These are phyloP conservation scores for Teunomyces cretensis DNA, from an alignment of 805 yeast species.

Conservation along the genomic window DNA sequence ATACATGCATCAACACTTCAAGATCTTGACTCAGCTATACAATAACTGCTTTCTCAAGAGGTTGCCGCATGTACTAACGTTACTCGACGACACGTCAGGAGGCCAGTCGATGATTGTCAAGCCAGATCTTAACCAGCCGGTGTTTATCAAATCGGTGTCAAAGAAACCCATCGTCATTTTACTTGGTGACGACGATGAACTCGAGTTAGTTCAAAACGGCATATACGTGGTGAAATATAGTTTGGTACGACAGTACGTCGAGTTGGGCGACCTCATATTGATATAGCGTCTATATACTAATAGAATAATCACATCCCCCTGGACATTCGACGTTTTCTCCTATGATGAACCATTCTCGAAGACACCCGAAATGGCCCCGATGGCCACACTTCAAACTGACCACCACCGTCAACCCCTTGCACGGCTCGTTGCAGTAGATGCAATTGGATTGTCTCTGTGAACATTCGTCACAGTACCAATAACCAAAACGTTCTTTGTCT, in stretches of 20 bases:
- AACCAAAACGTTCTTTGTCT: constrained; percentile 49
- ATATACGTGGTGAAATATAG: constrained; percentile 75
- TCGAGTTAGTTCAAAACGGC: constrained; percentile 55
- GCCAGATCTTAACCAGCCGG: constrained; percentile 77
- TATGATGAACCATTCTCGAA: constrained; percentile 71
- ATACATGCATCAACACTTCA: constrained; percentile 69
- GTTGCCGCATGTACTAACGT: constrained; percentile 67
- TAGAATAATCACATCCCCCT: constrained; percentile 56
- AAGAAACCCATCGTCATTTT: constrained; percentile 24
- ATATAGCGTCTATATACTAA: constrained; percentile 18
- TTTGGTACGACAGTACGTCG: constrained; percentile 28
- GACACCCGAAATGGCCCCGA: constrained; percentile 78
- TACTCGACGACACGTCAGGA: constrained; percentile 68
- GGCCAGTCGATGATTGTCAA: constrained; percentile 69
- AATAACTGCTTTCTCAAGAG: constrained; percentile 62
- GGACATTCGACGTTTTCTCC: constrained; percentile 75
- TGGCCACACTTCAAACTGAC: constrained; percentile 75
- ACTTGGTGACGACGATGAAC: constrained; percentile 28
- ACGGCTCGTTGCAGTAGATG: constrained; percentile 71
- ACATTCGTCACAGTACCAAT: constrained; percentile 85
- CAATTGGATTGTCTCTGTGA: constrained; percentile 62
- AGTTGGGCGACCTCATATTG: constrained; percentile 38
- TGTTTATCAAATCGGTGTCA: constrained; percentile 52
- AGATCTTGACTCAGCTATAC: constrained; percentile 62
- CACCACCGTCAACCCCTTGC: constrained; percentile 67